Percentiles rank a stretch among this genome's conserved stretches.
phyloP scores from a whole-genome alignment of 495 filamentous ascomycete genomes.

The Xylaria telfairii region DNA sequence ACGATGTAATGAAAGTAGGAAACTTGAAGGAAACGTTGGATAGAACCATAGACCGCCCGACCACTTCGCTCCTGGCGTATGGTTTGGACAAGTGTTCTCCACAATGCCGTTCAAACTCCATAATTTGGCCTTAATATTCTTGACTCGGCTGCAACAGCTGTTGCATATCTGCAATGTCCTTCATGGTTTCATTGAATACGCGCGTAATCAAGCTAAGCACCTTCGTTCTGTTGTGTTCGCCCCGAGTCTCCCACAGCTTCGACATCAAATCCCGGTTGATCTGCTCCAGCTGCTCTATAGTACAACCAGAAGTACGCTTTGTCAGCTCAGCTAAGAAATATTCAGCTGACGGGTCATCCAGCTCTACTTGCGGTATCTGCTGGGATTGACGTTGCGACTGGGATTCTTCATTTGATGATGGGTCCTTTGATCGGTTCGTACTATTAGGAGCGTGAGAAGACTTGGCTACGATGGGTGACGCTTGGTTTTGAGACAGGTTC shows the following conservation, averaged over 20 bases:
- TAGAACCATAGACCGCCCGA: not conserved
- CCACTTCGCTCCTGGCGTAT: not conserved
- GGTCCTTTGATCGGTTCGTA: constrained; percentile 45
- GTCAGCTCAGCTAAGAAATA: constrained; percentile 65
- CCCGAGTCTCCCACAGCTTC: constrained; percentile 76
- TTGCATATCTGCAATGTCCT: constrained; percentile 78
- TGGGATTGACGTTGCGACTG: constrained; percentile 44
- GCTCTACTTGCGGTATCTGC: constrained; percentile 59
- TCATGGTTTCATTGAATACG: constrained; percentile 80
- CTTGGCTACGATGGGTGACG: constrained; percentile 32
- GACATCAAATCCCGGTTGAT: constrained; percentile 91
- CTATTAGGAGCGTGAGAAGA: constrained; percentile 41
- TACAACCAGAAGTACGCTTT: constrained; percentile 74
- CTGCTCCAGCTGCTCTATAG: constrained; percentile 93
- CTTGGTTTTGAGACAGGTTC: constrained; percentile 31
- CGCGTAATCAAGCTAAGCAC: constrained; percentile 67
- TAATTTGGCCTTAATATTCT: not conserved
- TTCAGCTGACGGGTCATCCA: constrained; percentile 62
- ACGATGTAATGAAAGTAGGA: not conserved
- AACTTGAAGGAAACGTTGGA: not conserved
- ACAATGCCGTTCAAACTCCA: not conserved
- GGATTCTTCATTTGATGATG: constrained; percentile 33
- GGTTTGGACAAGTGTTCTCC: not conserved
- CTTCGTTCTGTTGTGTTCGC: constrained; percentile 78
- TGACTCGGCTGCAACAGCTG: constrained; percentile 42